Evolutionary conservation across 129 eudicot genomes (phyloP).

Genomic region (Glebionis coronaria): DNA sequence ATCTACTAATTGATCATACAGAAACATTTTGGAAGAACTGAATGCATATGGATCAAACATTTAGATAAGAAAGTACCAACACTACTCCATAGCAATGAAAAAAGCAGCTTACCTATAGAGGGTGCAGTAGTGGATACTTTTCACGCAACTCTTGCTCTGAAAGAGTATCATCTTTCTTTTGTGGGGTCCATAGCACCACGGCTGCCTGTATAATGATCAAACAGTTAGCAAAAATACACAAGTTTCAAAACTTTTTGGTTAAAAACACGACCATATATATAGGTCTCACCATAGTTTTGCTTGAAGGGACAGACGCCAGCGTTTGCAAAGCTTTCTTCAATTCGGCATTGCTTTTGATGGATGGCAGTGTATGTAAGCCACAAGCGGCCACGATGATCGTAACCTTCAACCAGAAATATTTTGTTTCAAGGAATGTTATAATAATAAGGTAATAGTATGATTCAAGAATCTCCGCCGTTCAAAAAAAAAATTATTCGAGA

Average conservation of each 20-base stretch:
- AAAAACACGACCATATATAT: background rate
- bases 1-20: too few relatives aligned
- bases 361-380: slow-evolving; percentile 24
- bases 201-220: slow-evolving; percentile 54
- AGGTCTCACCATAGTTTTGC: slow-evolving; percentile 53
- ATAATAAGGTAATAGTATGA: too few relatives aligned
- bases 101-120: slow-evolving; percentile 31
- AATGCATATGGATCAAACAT: too few relatives aligned
- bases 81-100: too few relatives aligned
- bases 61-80: too few relatives aligned
- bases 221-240: background rate
- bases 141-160: slow-evolving; percentile 69
- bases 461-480: too few relatives aligned
- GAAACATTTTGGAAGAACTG: too few relatives aligned
- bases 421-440: background rate
- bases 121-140: slow-evolving; percentile 69
- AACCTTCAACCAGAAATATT: slow-evolving; percentile 2
- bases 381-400: background rate
- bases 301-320: slow-evolving; percentile 73
- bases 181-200: slow-evolving; percentile 93
- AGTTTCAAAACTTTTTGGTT: background rate
- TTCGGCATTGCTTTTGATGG: slow-evolving; percentile 52
- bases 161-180: slow-evolving; percentile 64
- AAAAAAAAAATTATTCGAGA: too few relatives aligned
- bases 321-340: slow-evolving; percentile 77